Conservation (phyloP, 192 early-diverging fungal species). For the Fimicolochytrium jonesii region DNA sequence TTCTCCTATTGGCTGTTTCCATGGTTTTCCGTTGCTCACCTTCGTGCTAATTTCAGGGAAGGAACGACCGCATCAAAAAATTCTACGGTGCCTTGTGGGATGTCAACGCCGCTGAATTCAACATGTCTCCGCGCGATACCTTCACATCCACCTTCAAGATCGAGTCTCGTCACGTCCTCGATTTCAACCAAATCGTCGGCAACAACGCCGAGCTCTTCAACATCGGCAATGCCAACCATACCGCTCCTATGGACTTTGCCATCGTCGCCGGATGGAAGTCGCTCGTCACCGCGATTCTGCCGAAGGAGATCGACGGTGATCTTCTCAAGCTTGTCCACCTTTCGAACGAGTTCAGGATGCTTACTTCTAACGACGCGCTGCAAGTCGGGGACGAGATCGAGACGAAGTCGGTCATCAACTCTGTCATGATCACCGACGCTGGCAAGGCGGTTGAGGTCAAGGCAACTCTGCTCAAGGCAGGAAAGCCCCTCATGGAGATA, state of each 20-base stretch:
- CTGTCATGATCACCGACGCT: constrained; percentile 81
- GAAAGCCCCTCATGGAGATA: constrained; percentile 80
- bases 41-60: constrained; percentile 39
- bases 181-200: constrained; percentile 73
- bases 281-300: constrained; percentile 87
- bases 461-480: constrained; percentile 23
- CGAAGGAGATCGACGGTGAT: constrained; percentile 91
- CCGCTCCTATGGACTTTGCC: constrained; percentile 89
- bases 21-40: background rate
- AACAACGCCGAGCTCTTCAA: constrained; percentile 60
- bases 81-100: constrained; percentile 86
- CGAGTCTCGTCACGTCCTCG: constrained; percentile 57
- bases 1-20: background rate
- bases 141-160: constrained; percentile 66
- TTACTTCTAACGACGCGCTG: constrained; percentile 69
- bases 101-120: constrained; percentile 39
- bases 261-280: constrained; percentile 90
- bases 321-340: constrained; percentile 88
- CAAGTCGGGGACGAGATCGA: constrained; percentile 78
- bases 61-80: constrained; percentile 77
- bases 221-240: background rate
- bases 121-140: constrained; percentile 57
- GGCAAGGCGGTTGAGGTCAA: constrained; percentile 89
- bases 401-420: constrained; percentile 77
- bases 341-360: constrained; percentile 86